Conservation (phyloP, 2,329 filamentous ascomycete species). For the Exophiala sp. region DNA sequence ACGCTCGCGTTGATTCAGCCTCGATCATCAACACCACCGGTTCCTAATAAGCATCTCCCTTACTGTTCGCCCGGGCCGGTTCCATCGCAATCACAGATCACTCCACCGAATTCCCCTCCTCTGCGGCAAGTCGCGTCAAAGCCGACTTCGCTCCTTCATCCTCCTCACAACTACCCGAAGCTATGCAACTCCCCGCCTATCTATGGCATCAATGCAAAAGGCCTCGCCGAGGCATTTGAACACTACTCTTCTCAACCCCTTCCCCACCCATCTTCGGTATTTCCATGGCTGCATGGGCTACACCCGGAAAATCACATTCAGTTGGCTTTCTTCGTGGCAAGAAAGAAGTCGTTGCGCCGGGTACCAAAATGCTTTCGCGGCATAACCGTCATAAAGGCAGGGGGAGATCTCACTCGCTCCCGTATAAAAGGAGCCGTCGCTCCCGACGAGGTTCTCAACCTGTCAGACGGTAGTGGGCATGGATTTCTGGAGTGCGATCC, state of each 20-base stretch:
- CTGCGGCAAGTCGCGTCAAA: slow-evolving; percentile 51
- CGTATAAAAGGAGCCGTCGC: slow-evolving; percentile 83
- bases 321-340: slow-evolving; percentile 77
- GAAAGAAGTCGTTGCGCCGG: slow-evolving; percentile 63
- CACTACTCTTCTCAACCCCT: slow-evolving; percentile 71
- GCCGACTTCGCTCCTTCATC: slow-evolving; percentile 66
- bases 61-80: slow-evolving; percentile 75
- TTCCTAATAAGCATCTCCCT: slow-evolving; percentile 89
- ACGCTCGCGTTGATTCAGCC: slow-evolving; percentile 54
- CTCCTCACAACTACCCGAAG: slow-evolving; percentile 59
- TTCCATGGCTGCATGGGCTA: slow-evolving; percentile 92
- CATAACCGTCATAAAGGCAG: slow-evolving; percentile 81
- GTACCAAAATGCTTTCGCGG: slow-evolving; percentile 72
- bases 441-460: slow-evolving; percentile 69
- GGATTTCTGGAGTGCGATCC: slow-evolving; percentile 81
- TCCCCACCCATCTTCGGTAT: slow-evolving; percentile 77
- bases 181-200: slow-evolving; percentile 54
- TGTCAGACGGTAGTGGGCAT: slow-evolving; percentile 42
- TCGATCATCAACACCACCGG: slow-evolving; percentile 54
- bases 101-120: slow-evolving; percentile 61
- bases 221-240: slow-evolving; percentile 67
- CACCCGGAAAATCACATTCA: slow-evolving; percentile 86
- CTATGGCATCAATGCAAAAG: slow-evolving; percentile 65
- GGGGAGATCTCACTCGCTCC: slow-evolving; percentile 66
- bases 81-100: slow-evolving; percentile 40